Conservation (phyloP, 179 eudicot genomes). For the Kewa caespitosa region DNA sequence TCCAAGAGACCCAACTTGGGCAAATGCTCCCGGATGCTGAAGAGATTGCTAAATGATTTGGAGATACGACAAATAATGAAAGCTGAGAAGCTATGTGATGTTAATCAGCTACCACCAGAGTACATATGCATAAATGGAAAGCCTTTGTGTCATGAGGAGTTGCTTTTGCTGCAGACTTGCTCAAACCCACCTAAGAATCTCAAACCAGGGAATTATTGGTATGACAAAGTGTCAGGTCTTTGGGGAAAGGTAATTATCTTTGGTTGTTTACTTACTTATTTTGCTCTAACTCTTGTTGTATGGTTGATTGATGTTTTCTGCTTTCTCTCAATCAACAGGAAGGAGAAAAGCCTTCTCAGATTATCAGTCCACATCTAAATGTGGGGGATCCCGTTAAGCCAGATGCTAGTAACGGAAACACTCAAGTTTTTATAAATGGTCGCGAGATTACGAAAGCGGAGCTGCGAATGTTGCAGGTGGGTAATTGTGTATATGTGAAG, state of each 20-base stretch:
- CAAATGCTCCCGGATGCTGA: conserved; percentile 84
- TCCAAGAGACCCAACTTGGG: conserved; percentile 78
- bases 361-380: conserved; percentile 84
- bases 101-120: conserved; percentile 90
- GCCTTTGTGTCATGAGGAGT: conserved; percentile 84
- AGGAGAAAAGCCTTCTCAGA: conserved; percentile 88
- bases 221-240: conserved; percentile 98
- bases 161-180: conserved; percentile 67
- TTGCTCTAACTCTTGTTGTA: conserved; percentile 8
- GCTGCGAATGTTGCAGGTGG: conserved; percentile 94
- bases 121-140: conserved; percentile 77
- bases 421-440: conserved; percentile 90
- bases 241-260: conserved; percentile 90
- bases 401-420: conserved; percentile 91
- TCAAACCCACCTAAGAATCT: conserved; percentile 84
- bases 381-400: conserved; percentile 80
- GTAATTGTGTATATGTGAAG: conserved; percentile 6
- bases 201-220: conserved; percentile 95
- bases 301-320: conserved; percentile 15
- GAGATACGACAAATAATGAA: conserved; percentile 90
- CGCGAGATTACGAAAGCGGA: conserved; percentile 97
- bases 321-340: conserved; percentile 51
- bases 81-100: conserved; percentile 84
- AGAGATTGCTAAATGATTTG: conserved; percentile 80
- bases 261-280: conserved; percentile 4